phyloP scores from a whole-genome alignment of 1,284 basidiomycete species.

The Cystobasidiaceae sp. region DNA sequence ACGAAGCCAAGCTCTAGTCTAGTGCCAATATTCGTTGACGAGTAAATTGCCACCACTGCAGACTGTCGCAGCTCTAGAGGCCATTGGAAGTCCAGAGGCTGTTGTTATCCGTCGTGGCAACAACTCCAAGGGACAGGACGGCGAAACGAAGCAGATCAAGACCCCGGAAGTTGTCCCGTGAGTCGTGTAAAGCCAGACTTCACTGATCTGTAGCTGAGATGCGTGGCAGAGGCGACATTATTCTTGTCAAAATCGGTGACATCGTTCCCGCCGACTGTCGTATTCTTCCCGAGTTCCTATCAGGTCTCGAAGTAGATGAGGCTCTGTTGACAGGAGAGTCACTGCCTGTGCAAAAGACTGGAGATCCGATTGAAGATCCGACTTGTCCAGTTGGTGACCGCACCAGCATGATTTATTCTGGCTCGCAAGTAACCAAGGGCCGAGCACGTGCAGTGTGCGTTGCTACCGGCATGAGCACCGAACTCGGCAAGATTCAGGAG shows the following conservation, averaged over 20 bases:
- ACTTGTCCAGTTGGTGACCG: slow-evolving; percentile 56
- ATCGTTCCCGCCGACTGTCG: slow-evolving; percentile 60
- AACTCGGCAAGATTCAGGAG: slow-evolving; percentile 59
- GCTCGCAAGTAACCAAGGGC: slow-evolving; percentile 62
- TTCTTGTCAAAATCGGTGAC: slow-evolving; percentile 57
- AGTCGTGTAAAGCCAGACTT: neutral
- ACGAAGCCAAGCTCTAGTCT: neutral
- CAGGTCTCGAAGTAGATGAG: slow-evolving; percentile 59
- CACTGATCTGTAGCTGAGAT: neutral
- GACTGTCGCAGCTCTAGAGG: slow-evolving; percentile 49
- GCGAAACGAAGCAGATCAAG: slow-evolving; percentile 53
- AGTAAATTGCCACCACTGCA: neutral
- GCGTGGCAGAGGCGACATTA: slow-evolving; percentile 53
- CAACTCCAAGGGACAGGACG: slow-evolving; percentile 43
- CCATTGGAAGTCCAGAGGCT: slow-evolving; percentile 56
- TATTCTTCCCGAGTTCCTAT: slow-evolving; percentile 48
- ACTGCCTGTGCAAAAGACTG: slow-evolving; percentile 59
- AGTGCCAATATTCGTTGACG: neutral
- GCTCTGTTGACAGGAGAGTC: slow-evolving; percentile 65
- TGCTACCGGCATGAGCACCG: slow-evolving; percentile 62
- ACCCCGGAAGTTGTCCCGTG: slow-evolving; percentile 58
- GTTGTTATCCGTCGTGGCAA: slow-evolving; percentile 52
- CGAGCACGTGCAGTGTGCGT: slow-evolving; percentile 58
- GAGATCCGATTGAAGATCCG: slow-evolving; percentile 48
- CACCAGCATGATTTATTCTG: slow-evolving; percentile 58